These are phyloP conservation scores for Pseudofabraea citricarpa DNA, from an alignment of 2,329 filamentous ascomycete species.

Conservation along the genomic window DNA sequence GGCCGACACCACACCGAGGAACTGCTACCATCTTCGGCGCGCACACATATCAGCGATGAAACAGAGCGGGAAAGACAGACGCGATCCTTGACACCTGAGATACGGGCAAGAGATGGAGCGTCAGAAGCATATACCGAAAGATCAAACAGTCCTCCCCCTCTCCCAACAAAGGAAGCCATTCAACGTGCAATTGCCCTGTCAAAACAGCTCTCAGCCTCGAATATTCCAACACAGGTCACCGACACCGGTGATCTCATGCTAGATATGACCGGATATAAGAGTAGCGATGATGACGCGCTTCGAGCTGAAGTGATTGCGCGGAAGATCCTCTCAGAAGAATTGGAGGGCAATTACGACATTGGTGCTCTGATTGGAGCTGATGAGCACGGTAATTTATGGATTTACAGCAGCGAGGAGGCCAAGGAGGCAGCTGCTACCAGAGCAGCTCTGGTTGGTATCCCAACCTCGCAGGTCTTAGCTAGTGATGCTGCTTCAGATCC, in stretches of 20 bases:
- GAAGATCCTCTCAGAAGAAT: constrained; percentile 85
- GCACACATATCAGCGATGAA: constrained; percentile 25
- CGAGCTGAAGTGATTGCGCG: constrained; percentile 90
- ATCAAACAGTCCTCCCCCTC: constrained; percentile 72
- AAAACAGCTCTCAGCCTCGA: constrained; percentile 79
- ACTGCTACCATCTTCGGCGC: constrained; percentile 43
- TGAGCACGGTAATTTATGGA: constrained; percentile 97
- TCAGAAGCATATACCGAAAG: constrained; percentile 40
- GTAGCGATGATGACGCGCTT: constrained; percentile 85
- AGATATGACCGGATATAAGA: constrained; percentile 97
- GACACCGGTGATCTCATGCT: constrained; percentile 93
- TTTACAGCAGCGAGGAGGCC: constrained; percentile 95
- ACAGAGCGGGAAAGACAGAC: constrained; percentile 30
- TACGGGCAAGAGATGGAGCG: constrained; percentile 16
- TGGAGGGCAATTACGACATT: constrained; percentile 94
- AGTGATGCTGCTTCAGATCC: constrained; percentile 81
- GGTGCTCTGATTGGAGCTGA: constrained; percentile 93
- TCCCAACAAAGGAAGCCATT: constrained; percentile 70
- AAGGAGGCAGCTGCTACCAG: constrained; percentile 80
- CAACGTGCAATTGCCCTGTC: constrained; percentile 80
- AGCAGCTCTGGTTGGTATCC: constrained; percentile 44
- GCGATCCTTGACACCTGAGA: constrained; percentile 34
- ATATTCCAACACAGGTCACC: constrained; percentile 90
- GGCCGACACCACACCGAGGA: constrained; percentile 50
- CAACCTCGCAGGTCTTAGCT: constrained; percentile 13